Conservation (phyloP, 75 land plant species). For the Selaginella moellendorffii region DNA sequence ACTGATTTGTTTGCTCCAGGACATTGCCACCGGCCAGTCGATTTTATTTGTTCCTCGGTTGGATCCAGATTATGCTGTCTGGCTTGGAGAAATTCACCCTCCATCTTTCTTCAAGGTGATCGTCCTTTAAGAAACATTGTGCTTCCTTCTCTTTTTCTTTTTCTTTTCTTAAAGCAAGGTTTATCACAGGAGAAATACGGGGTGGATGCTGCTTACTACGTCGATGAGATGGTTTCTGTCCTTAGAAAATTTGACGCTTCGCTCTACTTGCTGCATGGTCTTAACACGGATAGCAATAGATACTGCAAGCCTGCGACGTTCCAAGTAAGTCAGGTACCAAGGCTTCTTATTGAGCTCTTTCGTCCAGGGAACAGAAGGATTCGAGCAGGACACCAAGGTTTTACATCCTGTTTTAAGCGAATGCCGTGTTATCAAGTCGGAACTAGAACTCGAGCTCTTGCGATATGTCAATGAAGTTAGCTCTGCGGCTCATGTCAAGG, state of each 20-base stretch:
- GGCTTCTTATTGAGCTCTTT: neutral
- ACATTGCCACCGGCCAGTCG: conserved; percentile 49
- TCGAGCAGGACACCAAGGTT: conserved; percentile 37
- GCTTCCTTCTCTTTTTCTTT: no score
- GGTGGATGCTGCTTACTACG: conserved; percentile 46
- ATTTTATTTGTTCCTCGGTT: conserved; percentile 67
- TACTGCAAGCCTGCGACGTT: conserved; percentile 73
- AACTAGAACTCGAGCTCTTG: conserved; percentile 57
- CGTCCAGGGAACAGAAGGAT: conserved; percentile 66
- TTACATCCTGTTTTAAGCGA: conserved; percentile 89
- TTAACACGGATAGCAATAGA: conserved; percentile 73
- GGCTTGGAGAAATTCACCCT: conserved; percentile 74
- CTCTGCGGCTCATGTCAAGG: conserved; percentile 94
- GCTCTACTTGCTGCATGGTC: conserved; percentile 65
- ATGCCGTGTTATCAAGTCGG: conserved; percentile 67
- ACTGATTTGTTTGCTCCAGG: conserved; percentile 27
- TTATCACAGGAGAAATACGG: conserved; percentile 49
- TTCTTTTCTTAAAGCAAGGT: neutral
- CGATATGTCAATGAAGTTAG: conserved; percentile 88
- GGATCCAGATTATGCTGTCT: conserved; percentile 71
- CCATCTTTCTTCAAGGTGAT: conserved; percentile 50
- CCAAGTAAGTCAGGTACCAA: conserved; percentile 29
- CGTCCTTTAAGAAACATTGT: no score
- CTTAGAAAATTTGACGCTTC: conserved; percentile 25
- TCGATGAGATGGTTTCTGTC: conserved; percentile 51